These are phyloP conservation scores for Pleurotus sapidus DNA, from an alignment of 768 basidiomycete species.

Conservation along the genomic window DNA sequence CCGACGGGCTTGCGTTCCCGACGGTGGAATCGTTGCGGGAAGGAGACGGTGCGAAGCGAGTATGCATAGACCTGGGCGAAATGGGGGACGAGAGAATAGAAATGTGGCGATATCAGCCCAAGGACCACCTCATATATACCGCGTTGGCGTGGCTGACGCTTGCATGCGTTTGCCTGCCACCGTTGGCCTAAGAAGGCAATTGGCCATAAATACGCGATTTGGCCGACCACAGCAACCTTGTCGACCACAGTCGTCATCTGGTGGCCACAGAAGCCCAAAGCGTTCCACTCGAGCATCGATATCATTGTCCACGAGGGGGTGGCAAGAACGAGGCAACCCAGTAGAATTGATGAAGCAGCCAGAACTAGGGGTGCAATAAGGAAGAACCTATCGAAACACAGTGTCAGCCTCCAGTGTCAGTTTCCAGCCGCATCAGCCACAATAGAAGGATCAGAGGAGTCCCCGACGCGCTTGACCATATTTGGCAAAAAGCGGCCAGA, in stretches of 20 bases:
- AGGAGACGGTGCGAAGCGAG: neutral
- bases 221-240: neutral
- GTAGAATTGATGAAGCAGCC: neutral
- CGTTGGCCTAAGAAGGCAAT: neutral
- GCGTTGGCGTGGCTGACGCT: neutral
- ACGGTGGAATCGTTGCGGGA: neutral
- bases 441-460: neutral
- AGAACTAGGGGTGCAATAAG: neutral
- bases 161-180: slow-evolving; percentile 3
- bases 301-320: too few relatives aligned
- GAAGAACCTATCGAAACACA: neutral
- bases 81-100: neutral
- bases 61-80: neutral
- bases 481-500: too few relatives aligned
- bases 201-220: slow-evolving; percentile 1
- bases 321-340: neutral
- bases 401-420: neutral
- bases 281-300: too few relatives aligned
- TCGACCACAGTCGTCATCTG: neutral
- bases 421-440: neutral
- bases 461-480: too few relatives aligned
- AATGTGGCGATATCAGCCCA: neutral
- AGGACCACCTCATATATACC: slow-evolving; percentile 1
- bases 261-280: neutral
- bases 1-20: neutral